A percentile compares a stretch with the other conserved stretches of the same genome.
These are phyloP conservation scores for Aspergillus clavatus DNA, from an alignment of 2,329 filamentous ascomycete genomes.

Conservation along the genomic window DNA sequence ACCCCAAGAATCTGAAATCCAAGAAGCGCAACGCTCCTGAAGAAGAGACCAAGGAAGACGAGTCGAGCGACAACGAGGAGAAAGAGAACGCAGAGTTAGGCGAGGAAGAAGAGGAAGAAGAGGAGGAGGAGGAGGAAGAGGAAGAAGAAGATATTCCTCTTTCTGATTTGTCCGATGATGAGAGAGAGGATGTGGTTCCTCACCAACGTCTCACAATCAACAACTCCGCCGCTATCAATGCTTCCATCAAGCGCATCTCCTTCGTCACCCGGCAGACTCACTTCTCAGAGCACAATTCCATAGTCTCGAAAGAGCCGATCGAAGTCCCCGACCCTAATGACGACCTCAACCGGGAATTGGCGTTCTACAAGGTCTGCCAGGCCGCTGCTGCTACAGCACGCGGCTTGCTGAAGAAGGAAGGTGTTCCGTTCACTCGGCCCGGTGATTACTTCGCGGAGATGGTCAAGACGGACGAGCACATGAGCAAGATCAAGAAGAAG, in stretches of 20 bases:
- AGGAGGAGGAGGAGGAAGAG: conserved; percentile 62
- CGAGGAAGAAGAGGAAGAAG: conserved; percentile 31
- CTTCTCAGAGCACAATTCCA: conserved; percentile 77
- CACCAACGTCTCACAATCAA: conserved; percentile 95
- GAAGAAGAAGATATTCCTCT: conserved; percentile 85
- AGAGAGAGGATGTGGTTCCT: conserved; percentile 79
- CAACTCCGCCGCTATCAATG: conserved; percentile 81
- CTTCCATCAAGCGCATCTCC: conserved; percentile 66
- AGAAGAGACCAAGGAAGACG: conserved; percentile 39
- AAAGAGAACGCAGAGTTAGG: conserved; percentile 21
- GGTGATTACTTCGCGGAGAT: conserved; percentile 98
- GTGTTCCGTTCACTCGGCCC: conserved; percentile 79
- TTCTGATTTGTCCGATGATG: conserved; percentile 76
- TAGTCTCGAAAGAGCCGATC: conserved; percentile 64
- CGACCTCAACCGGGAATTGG: conserved; percentile 84
- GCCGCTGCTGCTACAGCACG: conserved; percentile 72
- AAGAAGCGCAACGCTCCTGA: conserved; percentile 20
- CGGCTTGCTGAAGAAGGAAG: conserved; percentile 71
- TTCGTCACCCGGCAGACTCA: conserved; percentile 58
- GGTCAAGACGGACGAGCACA: conserved; percentile 97
- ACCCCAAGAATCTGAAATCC: conserved; percentile 6
- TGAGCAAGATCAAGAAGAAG: conserved; percentile 94
- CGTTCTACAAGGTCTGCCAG: conserved; percentile 86
- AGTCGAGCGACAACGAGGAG: conserved; percentile 28
- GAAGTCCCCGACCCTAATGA: conserved; percentile 80